Conservation (phyloP, 768 basidiomycete genomes). For the Pleurotus pulmonarius region DNA sequence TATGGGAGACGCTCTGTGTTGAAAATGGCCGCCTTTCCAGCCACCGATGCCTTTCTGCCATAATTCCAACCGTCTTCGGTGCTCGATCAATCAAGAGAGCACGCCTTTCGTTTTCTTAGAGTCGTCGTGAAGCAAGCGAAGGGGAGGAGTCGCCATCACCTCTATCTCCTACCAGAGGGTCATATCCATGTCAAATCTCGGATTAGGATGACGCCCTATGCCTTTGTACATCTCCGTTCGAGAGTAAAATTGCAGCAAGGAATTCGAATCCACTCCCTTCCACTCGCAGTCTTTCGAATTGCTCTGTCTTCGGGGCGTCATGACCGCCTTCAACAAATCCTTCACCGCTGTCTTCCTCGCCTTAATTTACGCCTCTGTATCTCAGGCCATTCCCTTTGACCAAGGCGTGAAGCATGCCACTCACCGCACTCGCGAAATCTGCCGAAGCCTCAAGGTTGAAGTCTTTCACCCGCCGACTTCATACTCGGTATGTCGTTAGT, state of each 20-base stretch:
- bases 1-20: too few relatives aligned
- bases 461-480: constrained; percentile 32
- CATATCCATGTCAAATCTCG: neutral
- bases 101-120: neutral
- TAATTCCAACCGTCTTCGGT: too few relatives aligned
- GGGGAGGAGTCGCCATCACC: neutral
- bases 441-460: constrained; percentile 26
- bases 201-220: neutral
- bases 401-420: constrained; percentile 26
- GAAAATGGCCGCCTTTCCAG: too few relatives aligned
- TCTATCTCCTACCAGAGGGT: neutral
- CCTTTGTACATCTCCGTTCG: neutral
- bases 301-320: neutral
- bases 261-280: neutral
- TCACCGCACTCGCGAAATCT: constrained; percentile 24
- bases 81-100: too few relatives aligned
- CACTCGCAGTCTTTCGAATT: neutral
- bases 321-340: constrained; percentile 18
- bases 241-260: neutral
- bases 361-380: constrained; percentile 21
- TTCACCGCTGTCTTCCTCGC: constrained; percentile 24
- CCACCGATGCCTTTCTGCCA: too few relatives aligned
- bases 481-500: constrained; percentile 25
- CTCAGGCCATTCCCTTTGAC: constrained; percentile 21
- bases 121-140: neutral